Percentiles rank a stretch among this genome's conserved stretches.
These are phyloP conservation scores for Tripterygium wilfordii DNA, from an alignment of 177 flowering plant species.

Conservation along the genomic window DNA sequence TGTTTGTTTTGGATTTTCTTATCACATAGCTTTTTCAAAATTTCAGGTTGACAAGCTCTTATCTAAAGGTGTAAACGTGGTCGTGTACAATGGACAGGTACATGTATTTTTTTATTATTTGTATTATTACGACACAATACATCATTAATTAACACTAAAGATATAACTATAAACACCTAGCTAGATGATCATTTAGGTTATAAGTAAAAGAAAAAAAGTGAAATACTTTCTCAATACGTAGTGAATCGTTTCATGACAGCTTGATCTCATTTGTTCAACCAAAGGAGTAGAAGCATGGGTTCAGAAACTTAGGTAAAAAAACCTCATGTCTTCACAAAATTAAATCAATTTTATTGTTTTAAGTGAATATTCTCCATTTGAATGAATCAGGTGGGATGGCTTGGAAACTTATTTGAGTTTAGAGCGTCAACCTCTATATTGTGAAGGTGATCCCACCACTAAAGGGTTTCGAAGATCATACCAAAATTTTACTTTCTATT, in stretches of 20 bases:
- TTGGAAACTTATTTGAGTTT: neutral
- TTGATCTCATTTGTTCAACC: slow-evolving; percentile 8
- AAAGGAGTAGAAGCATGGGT: slow-evolving; percentile 8
- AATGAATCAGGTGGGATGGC: slow-evolving; percentile 5
- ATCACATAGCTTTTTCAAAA: too few species aligned
- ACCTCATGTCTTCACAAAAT: neutral
- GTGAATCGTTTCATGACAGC: neutral
- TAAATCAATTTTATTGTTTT: neutral
- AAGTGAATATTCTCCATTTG: neutral
- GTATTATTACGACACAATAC: neutral
- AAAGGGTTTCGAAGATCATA: slow-evolving; percentile 1
- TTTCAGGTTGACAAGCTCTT: slow-evolving; percentile 3
- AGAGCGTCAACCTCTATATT: slow-evolving; percentile 1
- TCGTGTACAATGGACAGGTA: slow-evolving; percentile 3
- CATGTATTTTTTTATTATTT: too few species aligned
- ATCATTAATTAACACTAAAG: neutral
- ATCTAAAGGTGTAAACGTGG: neutral
- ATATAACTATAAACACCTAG: too few species aligned
- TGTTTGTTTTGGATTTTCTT: too few species aligned
- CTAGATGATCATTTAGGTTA: too few species aligned
- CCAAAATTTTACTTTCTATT: neutral
- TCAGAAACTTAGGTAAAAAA: slow-evolving; percentile 4
- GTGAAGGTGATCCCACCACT: slow-evolving; percentile 1
- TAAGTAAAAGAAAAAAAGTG: neutral
- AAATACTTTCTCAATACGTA: neutral